Percentiles rank a stretch among this genome's conserved stretches.
phyloP scores from a whole-genome alignment of 148 eudicot species.

The Rhododendron williamsianum region DNA sequence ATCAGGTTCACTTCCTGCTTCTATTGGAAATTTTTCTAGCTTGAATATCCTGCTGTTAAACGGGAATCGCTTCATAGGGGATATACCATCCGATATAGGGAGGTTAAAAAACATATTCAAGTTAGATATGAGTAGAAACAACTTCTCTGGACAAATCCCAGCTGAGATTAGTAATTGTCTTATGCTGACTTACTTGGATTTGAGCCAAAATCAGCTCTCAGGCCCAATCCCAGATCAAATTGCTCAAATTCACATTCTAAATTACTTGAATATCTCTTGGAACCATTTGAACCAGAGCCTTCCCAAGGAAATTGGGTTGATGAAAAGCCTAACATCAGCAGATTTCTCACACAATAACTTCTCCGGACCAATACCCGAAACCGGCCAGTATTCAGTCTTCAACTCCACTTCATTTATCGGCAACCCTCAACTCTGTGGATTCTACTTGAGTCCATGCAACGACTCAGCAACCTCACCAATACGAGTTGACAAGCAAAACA shows the following conservation, averaged over 20 bases:
- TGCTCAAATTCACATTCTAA: constrained; percentile 32
- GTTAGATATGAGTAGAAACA: constrained; percentile 50
- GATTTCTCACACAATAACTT: constrained; percentile 58
- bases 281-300: constrained; percentile 47
- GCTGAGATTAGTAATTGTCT: constrained; percentile 31
- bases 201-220: constrained; percentile 52
- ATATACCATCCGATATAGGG: constrained; percentile 38
- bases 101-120: constrained; percentile 25
- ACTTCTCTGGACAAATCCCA: constrained; percentile 40
- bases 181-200: constrained; percentile 33
- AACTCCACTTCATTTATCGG: constrained; percentile 38
- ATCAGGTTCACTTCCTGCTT: constrained; percentile 36
- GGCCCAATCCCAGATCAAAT: constrained; percentile 45
- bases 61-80: constrained; percentile 40
- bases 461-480: constrained; percentile 12
- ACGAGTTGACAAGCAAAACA: neutral
- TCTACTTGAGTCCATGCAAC: constrained; percentile 31
- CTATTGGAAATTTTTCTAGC: constrained; percentile 36
- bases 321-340: constrained; percentile 56
- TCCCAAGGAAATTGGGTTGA: constrained; percentile 47
- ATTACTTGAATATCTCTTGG: constrained; percentile 53
- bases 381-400: constrained; percentile 40
- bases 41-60: constrained; percentile 33
- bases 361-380: constrained; percentile 43
- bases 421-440: constrained; percentile 40